Conservation (phyloP, 352 stramenopile genomes). For the Pythium scleroteichum region DNA sequence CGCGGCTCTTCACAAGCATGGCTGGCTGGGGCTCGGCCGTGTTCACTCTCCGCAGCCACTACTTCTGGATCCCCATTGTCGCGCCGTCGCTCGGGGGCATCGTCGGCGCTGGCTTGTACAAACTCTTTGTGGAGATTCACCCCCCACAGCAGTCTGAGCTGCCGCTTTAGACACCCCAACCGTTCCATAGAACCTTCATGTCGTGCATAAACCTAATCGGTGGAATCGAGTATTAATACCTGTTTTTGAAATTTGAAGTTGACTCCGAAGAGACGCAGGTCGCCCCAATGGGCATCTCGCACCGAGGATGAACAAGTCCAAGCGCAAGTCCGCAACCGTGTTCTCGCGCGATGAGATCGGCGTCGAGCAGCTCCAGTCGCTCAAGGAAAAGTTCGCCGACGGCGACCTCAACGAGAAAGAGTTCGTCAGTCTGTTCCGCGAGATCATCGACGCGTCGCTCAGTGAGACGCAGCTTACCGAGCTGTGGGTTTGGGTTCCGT, state of each 20-base stretch:
- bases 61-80: constrained; percentile 66
- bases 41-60: constrained; percentile 47
- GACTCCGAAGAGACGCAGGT: not conserved
- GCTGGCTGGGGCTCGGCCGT: constrained; percentile 57
- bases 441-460: constrained; percentile 77
- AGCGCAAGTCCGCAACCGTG: constrained; percentile 48
- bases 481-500: constrained; percentile 44
- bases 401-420: constrained; percentile 84
- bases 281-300: not conserved
- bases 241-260: no score
- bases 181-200: no score
- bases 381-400: constrained; percentile 85
- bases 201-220: no score
- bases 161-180: no score
- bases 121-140: constrained; percentile 53
- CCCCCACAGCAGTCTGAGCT: constrained; percentile 24
- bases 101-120: constrained; percentile 45
- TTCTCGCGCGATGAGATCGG: constrained; percentile 83
- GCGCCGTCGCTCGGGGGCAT: constrained; percentile 45
- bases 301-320: constrained; percentile 23
- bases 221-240: no score
- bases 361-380: constrained; percentile 78
- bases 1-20: constrained; percentile 46
- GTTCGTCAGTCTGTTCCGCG: constrained; percentile 81
- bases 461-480: constrained; percentile 81